A percentile compares a stretch with the other conserved stretches of the same genome.
phyloP scores from a whole-genome alignment of 2,329 filamentous ascomycete species.

The Fusarium continuum region DNA sequence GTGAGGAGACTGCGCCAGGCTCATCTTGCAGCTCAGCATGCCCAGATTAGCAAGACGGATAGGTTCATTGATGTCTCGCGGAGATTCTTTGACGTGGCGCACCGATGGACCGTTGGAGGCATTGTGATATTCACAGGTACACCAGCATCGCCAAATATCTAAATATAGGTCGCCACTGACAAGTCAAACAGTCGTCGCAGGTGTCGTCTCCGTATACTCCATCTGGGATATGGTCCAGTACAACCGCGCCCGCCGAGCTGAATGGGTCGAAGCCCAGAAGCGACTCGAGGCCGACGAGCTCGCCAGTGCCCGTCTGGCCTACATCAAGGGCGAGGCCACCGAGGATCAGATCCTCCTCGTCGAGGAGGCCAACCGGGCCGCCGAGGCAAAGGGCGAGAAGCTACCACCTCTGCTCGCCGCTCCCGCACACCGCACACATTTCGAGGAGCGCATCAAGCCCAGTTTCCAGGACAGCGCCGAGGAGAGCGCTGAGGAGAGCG shows the following conservation, averaged over 20 bases:
- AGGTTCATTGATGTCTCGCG: slow-evolving; percentile 58
- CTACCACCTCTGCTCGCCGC: slow-evolving; percentile 62
- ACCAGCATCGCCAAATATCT: slow-evolving; percentile 12
- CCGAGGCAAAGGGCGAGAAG: slow-evolving; percentile 56
- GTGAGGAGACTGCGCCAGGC: slow-evolving; percentile 74
- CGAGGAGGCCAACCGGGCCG: slow-evolving; percentile 63
- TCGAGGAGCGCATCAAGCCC: slow-evolving; percentile 49
- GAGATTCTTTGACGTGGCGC: slow-evolving; percentile 63
- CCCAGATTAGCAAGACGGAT: slow-evolving; percentile 64
- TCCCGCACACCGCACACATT: slow-evolving; percentile 52
- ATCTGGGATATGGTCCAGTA: slow-evolving; percentile 69
- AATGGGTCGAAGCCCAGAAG: slow-evolving; percentile 66
- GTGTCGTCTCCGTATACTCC: slow-evolving; percentile 66
- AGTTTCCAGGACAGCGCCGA: slow-evolving; percentile 41
- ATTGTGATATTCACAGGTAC: slow-evolving; percentile 67
- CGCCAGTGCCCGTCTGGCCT: slow-evolving; percentile 66
- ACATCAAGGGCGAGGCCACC: slow-evolving; percentile 66
- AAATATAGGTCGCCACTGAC: background rate
- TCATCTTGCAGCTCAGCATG: slow-evolving; percentile 71
- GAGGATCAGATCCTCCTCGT: slow-evolving; percentile 65
- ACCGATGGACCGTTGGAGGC: slow-evolving; percentile 63
- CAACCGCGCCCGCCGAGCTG: slow-evolving; percentile 67
- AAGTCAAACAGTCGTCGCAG: slow-evolving; percentile 58
- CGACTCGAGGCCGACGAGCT: slow-evolving; percentile 64
- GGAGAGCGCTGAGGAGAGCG: slow-evolving; percentile 19